A percentile compares a stretch with the other conserved stretches of the same genome.
phyloP scores from a whole-genome alignment of 2,329 filamentous ascomycete species.

The Neurospora sp. region DNA sequence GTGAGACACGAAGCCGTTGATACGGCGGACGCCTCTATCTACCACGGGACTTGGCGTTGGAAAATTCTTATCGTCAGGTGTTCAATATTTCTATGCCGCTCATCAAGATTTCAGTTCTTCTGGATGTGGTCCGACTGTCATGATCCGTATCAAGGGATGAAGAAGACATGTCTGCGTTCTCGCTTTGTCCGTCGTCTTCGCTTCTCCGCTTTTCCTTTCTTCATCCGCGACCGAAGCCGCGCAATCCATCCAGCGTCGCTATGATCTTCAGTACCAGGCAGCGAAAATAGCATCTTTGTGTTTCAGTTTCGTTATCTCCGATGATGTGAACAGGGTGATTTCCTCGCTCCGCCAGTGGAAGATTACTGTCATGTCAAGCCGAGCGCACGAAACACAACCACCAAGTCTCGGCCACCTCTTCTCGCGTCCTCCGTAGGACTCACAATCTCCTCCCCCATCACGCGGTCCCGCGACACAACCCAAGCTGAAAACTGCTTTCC shows the following conservation, averaged over 20 bases:
- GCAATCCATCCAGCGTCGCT: neutral
- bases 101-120: neutral
- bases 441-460: neutral
- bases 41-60: neutral
- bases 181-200: neutral
- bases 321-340: too few species aligned
- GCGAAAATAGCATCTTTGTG: neutral
- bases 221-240: neutral
- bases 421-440: neutral
- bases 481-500: neutral
- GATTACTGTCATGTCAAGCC: too few species aligned
- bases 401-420: neutral
- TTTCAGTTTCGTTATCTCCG: too few species aligned
- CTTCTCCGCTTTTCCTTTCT: neutral
- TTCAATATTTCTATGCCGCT: neutral
- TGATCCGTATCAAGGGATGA: neutral
- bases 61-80: neutral
- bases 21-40: neutral
- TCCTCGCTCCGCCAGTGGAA: too few species aligned
- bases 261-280: neutral
- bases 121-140: neutral
- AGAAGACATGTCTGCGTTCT: neutral
- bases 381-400: too few species aligned
- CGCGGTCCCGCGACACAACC: neutral
- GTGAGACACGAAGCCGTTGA: neutral